Evolutionary conservation across 768 basidiomycete genomes (phyloP).

Genomic region (Lactarius pseudohatsudake): DNA sequence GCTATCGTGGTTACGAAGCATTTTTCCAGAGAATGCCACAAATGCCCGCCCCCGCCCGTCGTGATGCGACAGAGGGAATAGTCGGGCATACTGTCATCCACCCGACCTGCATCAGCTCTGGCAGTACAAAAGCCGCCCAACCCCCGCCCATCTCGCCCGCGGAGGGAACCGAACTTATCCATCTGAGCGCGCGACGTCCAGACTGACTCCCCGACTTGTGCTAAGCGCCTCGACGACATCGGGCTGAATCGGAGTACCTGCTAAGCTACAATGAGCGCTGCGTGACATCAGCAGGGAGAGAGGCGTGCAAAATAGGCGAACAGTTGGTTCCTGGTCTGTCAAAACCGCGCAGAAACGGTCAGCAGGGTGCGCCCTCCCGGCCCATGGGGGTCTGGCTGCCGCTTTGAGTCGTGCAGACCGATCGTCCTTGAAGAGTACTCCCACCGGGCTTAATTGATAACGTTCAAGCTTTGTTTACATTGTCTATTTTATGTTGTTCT

Average conservation of each 20-base stretch:
- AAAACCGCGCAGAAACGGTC: background rate
- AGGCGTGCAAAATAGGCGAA: background rate
- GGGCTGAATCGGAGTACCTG: background rate
- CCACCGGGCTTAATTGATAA: background rate
- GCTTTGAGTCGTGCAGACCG: background rate
- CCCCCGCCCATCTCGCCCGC: background rate
- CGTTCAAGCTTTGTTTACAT: background rate
- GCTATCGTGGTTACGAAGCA: background rate
- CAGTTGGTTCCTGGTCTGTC: background rate
- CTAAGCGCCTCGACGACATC: background rate
- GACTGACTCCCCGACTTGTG: background rate
- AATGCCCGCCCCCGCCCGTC: background rate
- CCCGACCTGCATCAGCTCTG: background rate
- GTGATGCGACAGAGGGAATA: background rate
- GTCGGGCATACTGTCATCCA: background rate
- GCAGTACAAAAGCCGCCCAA: background rate
- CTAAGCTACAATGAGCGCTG: background rate
- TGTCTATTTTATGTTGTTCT: background rate
- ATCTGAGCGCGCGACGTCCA: background rate
- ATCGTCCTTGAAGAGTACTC: background rate
- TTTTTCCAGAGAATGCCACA: background rate
- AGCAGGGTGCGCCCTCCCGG: background rate
- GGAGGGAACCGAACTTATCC: background rate
- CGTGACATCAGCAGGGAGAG: background rate
- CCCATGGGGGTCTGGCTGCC: background rate